Evolutionary conservation across 495 filamentous ascomycete species (phyloP), one percentile per base, ranked within the genome.

Genomic region (Staphylotrichum longicolle): DNA sequence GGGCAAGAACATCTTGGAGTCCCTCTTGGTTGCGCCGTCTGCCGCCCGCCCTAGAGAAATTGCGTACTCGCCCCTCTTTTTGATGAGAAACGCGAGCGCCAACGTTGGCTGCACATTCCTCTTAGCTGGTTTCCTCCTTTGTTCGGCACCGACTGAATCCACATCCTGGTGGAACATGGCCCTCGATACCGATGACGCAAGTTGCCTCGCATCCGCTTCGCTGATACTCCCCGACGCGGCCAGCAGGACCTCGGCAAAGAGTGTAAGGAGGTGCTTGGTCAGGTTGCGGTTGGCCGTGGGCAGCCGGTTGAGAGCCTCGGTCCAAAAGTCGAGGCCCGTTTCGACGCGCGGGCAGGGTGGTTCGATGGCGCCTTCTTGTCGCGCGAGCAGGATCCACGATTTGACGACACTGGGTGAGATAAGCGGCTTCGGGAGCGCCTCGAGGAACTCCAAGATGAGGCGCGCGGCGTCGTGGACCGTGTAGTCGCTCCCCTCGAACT

Each of bases 251-350:
- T 70, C 67, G 27, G 70, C 70, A 52, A 70, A 73, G 5, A 73
- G 49, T 0, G 57, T 63, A 1, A 73, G 58, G 0, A 73, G 58
- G 6, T 68, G 63, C 47, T 73, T 73, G 12, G 62, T 61, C 12
- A 73, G 53, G 41, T 68, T 73, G 7, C 70, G 65, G 37, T 57
- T 64, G 14, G 60, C 57, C 7, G 66, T 50, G 8, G 69, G 62
- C 46, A 73, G 60, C 0, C 70, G 63, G 65, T 70, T 73, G n/a
- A 73, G 62, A 6, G 69, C 70, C 39, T 73, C 70, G 9, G 64
- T 63, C 70, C 70, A 73, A 11, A 73, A 71, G 41, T 73, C 70
- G 8, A 73, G 58, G 0, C 68, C 70, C 27, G 68, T 66, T 32
- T 73, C 70, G 45, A 70, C 20, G 20, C 64, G 54, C 1, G 64